phyloP scores from a whole-genome alignment of 169 alveolate species.

The Plasmodium coatneyi region DNA sequence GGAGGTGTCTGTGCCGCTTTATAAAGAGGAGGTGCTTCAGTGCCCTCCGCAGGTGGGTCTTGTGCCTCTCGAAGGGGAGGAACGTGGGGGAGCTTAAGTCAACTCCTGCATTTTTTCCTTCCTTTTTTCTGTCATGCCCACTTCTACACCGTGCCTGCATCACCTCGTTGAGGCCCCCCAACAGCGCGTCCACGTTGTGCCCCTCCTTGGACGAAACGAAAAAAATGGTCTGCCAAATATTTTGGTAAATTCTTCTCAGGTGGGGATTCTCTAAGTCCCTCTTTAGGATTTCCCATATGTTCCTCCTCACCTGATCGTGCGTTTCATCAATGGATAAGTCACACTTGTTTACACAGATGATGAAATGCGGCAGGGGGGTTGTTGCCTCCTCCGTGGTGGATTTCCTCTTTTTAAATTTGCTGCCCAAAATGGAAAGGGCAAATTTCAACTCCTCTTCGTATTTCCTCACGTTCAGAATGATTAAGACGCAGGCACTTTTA shows the following conservation, averaged over 20 bases:
- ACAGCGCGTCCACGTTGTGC: constrained; percentile 1
- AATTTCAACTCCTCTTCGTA: constrained; percentile 3
- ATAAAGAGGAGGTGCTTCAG: constrained; percentile 23
- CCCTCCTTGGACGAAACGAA: constrained; percentile 57
- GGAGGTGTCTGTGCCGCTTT: background rate
- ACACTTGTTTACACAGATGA: constrained; percentile 40
- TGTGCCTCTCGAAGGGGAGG: constrained; percentile 55
- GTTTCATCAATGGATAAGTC: background rate
- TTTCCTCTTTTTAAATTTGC: background rate
- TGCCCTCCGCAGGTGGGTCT: constrained; percentile 15
- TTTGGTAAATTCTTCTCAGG: background rate
- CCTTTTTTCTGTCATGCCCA: background rate
- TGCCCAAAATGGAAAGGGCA: background rate
- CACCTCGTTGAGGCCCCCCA: background rate
- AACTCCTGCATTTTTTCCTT: no score
- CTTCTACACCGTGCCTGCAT: background rate
- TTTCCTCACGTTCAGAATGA: constrained; percentile 9
- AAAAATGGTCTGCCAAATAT: background rate
- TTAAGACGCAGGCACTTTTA: constrained; percentile 4
- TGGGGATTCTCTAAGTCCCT: background rate
- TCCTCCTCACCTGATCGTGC: background rate
- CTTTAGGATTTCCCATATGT: background rate
- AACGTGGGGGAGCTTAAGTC: background rate
- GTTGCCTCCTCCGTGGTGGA: background rate
- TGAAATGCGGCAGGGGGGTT: constrained; percentile 1